These are phyloP conservation scores for Didymosphaeria variabile DNA, from an alignment of 2,329 filamentous ascomycete species.

Conservation along the genomic window DNA sequence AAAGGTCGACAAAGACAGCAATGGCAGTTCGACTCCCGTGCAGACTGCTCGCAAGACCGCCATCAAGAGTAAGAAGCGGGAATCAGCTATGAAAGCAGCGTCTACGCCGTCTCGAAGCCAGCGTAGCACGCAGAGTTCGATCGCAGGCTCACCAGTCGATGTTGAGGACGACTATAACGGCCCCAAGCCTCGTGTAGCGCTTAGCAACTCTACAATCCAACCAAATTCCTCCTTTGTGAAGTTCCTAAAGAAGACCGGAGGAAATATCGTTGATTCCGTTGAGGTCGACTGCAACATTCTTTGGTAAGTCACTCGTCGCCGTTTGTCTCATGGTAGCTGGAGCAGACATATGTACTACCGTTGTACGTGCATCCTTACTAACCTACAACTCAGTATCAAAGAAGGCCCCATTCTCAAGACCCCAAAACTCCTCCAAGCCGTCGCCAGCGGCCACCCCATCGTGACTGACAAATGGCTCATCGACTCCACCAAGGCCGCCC, in stretches of 20 bases:
- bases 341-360: background rate
- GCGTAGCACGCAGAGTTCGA: constrained; percentile 26
- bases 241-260: constrained; percentile 48
- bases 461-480: constrained; percentile 59
- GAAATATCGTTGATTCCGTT: constrained; percentile 39
- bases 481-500: constrained; percentile 47
- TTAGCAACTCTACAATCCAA: constrained; percentile 44
- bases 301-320: constrained; percentile 33
- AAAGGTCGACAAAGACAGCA: constrained; percentile 17
- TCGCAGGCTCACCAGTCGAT: constrained; percentile 4
- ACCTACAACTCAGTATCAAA: constrained; percentile 45
- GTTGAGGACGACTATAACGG: constrained; percentile 33
- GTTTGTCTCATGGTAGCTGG: background rate
- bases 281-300: constrained; percentile 44
- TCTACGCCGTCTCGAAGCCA: constrained; percentile 28
- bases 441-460: constrained; percentile 55
- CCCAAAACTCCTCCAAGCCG: constrained; percentile 55
- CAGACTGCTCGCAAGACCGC: constrained; percentile 13
- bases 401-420: constrained; percentile 53
- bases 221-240: constrained; percentile 34
- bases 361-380: constrained; percentile 16
- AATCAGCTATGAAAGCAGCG: constrained; percentile 16
- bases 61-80: constrained; percentile 24
- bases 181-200: constrained; percentile 38
- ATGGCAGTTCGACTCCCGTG: constrained; percentile 13